phyloP scores from a whole-genome alignment of 805 yeast genomes.

The Yarrowia phangngaensis region DNA sequence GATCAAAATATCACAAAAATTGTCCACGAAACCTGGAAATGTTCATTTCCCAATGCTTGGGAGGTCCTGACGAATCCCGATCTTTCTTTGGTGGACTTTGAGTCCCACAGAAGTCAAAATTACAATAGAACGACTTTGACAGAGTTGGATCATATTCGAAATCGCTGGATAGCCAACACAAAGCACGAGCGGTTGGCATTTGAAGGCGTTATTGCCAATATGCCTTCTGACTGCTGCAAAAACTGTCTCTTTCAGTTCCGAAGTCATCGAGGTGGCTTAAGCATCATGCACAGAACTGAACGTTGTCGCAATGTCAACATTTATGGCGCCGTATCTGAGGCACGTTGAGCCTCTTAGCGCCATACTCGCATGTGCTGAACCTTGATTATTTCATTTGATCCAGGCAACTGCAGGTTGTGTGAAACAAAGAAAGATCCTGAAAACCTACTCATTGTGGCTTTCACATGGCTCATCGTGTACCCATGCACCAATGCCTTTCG shows the following conservation, averaged over 20 bases:
- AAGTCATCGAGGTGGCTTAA: background rate
- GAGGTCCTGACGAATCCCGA: background rate
- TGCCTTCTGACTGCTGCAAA: background rate
- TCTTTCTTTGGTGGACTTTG: background rate
- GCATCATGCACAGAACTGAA: conserved; percentile 5
- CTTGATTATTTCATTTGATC: too few relatives aligned
- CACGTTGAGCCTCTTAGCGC: too few relatives aligned
- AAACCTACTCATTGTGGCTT: too few relatives aligned
- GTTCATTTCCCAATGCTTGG: conserved; percentile 1
- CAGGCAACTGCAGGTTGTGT: too few relatives aligned
- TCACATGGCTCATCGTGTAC: too few relatives aligned
- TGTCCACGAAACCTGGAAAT: conserved; percentile 1
- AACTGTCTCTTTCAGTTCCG: background rate
- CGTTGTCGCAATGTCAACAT: background rate
- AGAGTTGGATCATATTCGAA: background rate
- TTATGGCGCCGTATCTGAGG: too few relatives aligned
- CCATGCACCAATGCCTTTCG: too few relatives aligned
- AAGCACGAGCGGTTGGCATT: background rate
- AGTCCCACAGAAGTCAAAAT: background rate
- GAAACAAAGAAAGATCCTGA: too few relatives aligned
- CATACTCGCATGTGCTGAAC: too few relatives aligned
- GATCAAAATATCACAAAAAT: background rate
- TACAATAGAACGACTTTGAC: background rate
- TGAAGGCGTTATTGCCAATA: background rate
- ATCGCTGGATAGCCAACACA: background rate